These are phyloP conservation scores for Saccharomycopsis sp. DNA, from an alignment of 805 yeast genomes.

Conservation along the genomic window DNA sequence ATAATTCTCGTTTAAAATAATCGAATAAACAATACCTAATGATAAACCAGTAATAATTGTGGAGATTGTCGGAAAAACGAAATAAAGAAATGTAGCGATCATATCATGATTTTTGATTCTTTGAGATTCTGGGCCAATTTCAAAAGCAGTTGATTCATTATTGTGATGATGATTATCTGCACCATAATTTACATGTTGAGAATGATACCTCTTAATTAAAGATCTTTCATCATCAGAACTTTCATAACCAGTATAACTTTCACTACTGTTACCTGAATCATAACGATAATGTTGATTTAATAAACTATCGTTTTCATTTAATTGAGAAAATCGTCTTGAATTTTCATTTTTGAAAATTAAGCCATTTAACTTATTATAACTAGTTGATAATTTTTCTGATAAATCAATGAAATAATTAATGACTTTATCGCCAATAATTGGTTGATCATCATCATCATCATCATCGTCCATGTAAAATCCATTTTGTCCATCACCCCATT, in stretches of 20 bases:
- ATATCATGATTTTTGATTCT: slow-evolving; percentile 14
- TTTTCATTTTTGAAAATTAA: not conserved
- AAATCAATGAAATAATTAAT: slow-evolving; percentile 11
- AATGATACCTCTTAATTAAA: not conserved
- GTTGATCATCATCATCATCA: not conserved
- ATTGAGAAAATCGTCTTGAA: not conserved
- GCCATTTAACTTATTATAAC: not conserved
- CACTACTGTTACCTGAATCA: too few species aligned
- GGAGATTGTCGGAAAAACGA: slow-evolving; percentile 11
- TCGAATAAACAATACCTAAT: slow-evolving; percentile 11
- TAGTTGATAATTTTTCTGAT: not conserved
- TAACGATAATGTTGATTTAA: not conserved
- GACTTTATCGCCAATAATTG: slow-evolving; percentile 9
- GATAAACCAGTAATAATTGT: slow-evolving; percentile 11
- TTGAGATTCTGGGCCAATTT: slow-evolving; percentile 8
- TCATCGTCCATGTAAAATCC: slow-evolving; percentile 14
- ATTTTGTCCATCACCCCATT: slow-evolving; percentile 2
- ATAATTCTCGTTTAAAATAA: slow-evolving; percentile 6
- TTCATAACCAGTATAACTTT: too few species aligned
- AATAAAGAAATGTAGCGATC: slow-evolving; percentile 15
- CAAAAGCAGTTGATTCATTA: not conserved
- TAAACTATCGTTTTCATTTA: not conserved
- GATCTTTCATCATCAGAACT: slow-evolving; percentile 5
- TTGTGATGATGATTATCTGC: not conserved
- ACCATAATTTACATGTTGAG: not conserved